Conservation (phyloP, 768 basidiomycete genomes). For the Tulasnella sp. region DNA sequence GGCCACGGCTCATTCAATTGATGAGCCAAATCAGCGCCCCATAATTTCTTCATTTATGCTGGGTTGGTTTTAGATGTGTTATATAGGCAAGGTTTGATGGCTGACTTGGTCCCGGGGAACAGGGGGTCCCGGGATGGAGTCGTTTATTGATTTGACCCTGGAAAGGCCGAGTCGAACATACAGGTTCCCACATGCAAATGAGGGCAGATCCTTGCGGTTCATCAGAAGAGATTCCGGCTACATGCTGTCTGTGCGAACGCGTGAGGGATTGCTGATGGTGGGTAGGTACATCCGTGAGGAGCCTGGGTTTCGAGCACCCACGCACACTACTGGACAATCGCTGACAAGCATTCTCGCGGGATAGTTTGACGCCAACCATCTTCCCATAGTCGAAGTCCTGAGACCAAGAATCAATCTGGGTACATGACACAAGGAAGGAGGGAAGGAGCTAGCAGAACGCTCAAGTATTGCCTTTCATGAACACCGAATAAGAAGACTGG, state of each 20-base stretch:
- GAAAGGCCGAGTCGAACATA: neutral
- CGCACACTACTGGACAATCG: neutral
- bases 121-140: neutral
- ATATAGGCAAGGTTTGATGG: no score
- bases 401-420: neutral
- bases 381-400: neutral
- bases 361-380: no score
- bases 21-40: neutral
- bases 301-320: neutral
- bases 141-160: neutral
- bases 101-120: neutral
- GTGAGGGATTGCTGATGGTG: neutral
- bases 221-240: neutral
- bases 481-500: constrained; percentile 41
- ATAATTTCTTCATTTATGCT: neutral
- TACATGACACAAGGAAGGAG: neutral
- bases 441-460: neutral
- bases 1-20: neutral
- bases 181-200: neutral
- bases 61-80: no score
- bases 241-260: neutral
- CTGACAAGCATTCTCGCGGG: no score
- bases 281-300: no score
- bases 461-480: neutral
- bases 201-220: neutral